Conservation (phyloP, 192 early-diverging fungal species). For the Backusella westeae region DNA sequence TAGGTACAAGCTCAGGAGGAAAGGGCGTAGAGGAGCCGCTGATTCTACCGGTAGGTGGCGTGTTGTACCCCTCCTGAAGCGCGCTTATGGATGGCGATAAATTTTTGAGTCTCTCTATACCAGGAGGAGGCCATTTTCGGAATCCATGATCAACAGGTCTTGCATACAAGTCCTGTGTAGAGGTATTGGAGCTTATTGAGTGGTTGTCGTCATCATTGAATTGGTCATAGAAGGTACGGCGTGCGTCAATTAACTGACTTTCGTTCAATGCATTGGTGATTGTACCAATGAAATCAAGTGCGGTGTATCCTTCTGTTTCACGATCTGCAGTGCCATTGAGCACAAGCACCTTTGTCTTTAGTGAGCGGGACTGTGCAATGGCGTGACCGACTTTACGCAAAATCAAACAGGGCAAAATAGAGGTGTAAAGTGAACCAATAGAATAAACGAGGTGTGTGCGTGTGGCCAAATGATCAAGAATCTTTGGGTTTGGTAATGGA, state of each 20-base stretch:
- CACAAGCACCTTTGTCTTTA: slow-evolving; percentile 64
- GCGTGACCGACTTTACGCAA: slow-evolving; percentile 64
- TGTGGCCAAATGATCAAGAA: slow-evolving; percentile 43
- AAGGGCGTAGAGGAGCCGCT: not conserved
- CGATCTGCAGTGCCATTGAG: slow-evolving; percentile 70
- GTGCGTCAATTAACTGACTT: slow-evolving; percentile 35
- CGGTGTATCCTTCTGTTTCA: slow-evolving; percentile 67
- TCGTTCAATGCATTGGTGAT: slow-evolving; percentile 66
- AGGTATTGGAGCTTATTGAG: not conserved
- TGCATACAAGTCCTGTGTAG: not conserved
- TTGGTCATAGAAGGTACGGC: slow-evolving; percentile 27
- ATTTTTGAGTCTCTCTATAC: not conserved
- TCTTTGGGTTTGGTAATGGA: slow-evolving; percentile 60
- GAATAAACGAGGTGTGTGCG: slow-evolving; percentile 65
- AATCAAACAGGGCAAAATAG: slow-evolving; percentile 69
- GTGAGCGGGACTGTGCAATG: slow-evolving; percentile 48
- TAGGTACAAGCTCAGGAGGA: slow-evolving; percentile 25
- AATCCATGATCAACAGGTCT: slow-evolving; percentile 34
- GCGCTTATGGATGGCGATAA: not conserved
- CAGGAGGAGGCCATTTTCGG: slow-evolving; percentile 29
- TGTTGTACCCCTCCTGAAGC: slow-evolving; percentile 9
- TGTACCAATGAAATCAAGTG: slow-evolving; percentile 67
- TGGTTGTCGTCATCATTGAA: not conserved
- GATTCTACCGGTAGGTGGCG: not conserved
- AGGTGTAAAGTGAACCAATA: slow-evolving; percentile 75